Conservation (phyloP, 2,329 filamentous ascomycete species). For the Zymoseptoria pseudotritici region DNA sequence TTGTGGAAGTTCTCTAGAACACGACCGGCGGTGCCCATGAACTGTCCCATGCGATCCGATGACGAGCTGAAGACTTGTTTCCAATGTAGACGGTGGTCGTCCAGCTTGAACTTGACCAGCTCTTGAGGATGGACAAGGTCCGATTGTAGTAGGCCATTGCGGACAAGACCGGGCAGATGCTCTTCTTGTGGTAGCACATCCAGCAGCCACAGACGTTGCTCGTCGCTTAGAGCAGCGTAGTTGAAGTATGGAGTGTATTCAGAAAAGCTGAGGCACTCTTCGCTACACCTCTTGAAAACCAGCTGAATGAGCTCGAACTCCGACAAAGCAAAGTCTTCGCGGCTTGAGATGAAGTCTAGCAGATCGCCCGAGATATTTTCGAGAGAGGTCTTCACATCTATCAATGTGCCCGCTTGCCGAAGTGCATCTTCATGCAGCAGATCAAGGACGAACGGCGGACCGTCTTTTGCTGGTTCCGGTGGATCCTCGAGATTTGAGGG, state of each 20-base stretch:
- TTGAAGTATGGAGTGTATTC: constrained; percentile 1
- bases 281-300: not conserved
- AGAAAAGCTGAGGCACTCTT: not conserved
- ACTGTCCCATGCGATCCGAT: constrained; percentile 2
- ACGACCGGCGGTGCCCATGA: not conserved
- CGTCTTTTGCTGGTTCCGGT: not conserved
- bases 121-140: not conserved
- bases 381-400: not conserved
- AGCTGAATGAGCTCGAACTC: constrained; percentile 4
- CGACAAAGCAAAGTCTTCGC: constrained; percentile 1
- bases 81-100: constrained; percentile 1
- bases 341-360: not conserved
- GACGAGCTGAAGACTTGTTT: constrained; percentile 1
- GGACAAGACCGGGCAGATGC: not conserved
- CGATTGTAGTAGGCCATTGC: constrained; percentile 2
- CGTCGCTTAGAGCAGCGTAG: not conserved
- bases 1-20: constrained; percentile 3
- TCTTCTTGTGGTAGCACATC: not conserved
- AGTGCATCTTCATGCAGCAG: constrained; percentile 1
- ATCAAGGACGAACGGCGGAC: constrained; percentile 1
- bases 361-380: not conserved
- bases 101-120: not conserved
- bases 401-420: not conserved
- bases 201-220: not conserved
- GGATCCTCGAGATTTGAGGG: constrained; percentile 2